Evolutionary conservation across 1,284 basidiomycete genomes (phyloP).

Genomic region (Boletus albobrunnescens): DNA sequence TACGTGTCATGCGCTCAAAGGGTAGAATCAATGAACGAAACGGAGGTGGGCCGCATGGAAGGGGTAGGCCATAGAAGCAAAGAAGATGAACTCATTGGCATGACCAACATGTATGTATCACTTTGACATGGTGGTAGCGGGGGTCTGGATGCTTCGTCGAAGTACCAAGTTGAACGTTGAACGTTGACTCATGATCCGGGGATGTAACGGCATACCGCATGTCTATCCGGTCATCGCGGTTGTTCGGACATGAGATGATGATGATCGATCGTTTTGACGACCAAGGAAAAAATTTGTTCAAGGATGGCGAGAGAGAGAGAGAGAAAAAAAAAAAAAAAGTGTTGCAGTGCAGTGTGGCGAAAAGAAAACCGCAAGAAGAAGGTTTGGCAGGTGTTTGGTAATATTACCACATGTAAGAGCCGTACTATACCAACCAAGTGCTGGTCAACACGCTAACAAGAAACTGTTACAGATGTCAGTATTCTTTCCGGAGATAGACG

Average conservation of each 20-base stretch:
- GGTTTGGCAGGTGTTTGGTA: conserved; percentile 8
- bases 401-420: conserved; percentile 19
- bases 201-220: conserved; percentile 23
- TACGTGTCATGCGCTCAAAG: conserved; percentile 27
- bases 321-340: conserved; percentile 7
- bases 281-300: conserved; percentile 22
- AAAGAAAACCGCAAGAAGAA: conserved; percentile 3
- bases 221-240: conserved; percentile 28
- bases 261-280: conserved; percentile 15
- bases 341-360: background rate
- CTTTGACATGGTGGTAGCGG: conserved; percentile 8
- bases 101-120: conserved; percentile 7
- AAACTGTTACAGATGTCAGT: conserved; percentile 14
- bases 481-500: conserved; percentile 31
- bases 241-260: conserved; percentile 32
- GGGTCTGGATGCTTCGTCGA: conserved; percentile 10
- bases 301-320: conserved; percentile 2
- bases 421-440: conserved; percentile 19
- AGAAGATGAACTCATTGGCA: conserved; percentile 15
- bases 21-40: conserved; percentile 24
- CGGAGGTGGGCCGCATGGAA: conserved; percentile 25
- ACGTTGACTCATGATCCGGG: conserved; percentile 36
- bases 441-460: conserved; percentile 8
- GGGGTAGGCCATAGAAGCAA: conserved; percentile 24
- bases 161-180: too few relatives aligned